phyloP scores from a whole-genome alignment of 2,329 filamentous ascomycete species.

The Epichloe gansuensis region DNA sequence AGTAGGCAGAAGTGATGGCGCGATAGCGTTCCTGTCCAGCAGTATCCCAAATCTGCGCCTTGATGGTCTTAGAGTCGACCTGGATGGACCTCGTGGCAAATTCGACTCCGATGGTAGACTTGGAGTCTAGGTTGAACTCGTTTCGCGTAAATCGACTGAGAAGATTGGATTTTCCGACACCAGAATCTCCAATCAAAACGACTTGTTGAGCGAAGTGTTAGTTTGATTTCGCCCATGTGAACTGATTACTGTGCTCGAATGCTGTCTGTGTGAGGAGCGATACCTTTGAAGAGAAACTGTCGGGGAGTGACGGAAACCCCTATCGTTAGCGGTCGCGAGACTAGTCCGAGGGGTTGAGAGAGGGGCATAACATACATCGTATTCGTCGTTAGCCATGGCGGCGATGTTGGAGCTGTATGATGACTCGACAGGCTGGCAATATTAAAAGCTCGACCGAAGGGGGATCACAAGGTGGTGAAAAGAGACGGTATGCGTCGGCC shows the following conservation, averaged over 20 bases:
- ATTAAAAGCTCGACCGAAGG: not conserved
- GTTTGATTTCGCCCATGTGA: slow-evolving; percentile 11
- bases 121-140: slow-evolving; percentile 99
- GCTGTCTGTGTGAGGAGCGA: slow-evolving; percentile 13
- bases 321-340: slow-evolving; percentile 19
- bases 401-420: slow-evolving; percentile 13
- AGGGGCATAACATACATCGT: slow-evolving; percentile 62
- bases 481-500: slow-evolving; percentile 1
- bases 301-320: slow-evolving; percentile 10
- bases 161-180: slow-evolving; percentile 99
- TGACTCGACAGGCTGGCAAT: not conserved
- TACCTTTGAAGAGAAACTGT: slow-evolving; percentile 99
- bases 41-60: slow-evolving; percentile 99
- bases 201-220: slow-evolving; percentile 41
- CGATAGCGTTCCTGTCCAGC: slow-evolving; percentile 98
- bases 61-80: slow-evolving; percentile 99
- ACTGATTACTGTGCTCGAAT: slow-evolving; percentile 2
- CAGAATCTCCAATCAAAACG: slow-evolving; percentile 97
- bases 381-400: slow-evolving; percentile 99
- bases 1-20: slow-evolving; percentile 98
- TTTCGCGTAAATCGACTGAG: slow-evolving; percentile 98
- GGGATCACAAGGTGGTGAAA: not conserved
- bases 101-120: slow-evolving; percentile 98
- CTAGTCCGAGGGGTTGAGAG: slow-evolving; percentile 11
- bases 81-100: slow-evolving; percentile 98